These are phyloP conservation scores for Ceratocystis diversiconidia DNA, from an alignment of 2,329 filamentous ascomycete species.

Conservation along the genomic window DNA sequence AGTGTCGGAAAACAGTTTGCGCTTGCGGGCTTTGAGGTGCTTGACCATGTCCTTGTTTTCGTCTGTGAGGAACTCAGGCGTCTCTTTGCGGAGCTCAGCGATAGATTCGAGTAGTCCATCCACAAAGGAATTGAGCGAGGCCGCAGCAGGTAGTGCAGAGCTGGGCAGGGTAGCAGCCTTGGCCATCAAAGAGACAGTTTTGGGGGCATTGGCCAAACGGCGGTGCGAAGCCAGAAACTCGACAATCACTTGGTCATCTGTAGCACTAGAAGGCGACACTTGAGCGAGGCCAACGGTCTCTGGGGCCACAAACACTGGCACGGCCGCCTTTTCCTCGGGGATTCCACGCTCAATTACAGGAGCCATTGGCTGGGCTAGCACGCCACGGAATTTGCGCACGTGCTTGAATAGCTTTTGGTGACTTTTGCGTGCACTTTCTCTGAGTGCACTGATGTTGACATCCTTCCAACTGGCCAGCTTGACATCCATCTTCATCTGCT, in stretches of 20 bases:
- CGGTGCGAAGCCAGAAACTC: slow-evolving; percentile 31
- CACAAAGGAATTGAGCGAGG: slow-evolving; percentile 54
- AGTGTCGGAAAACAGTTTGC: slow-evolving; percentile 78
- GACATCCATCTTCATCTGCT: slow-evolving; percentile 83
- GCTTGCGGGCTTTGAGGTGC: slow-evolving; percentile 80
- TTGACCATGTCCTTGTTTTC: slow-evolving; percentile 76
- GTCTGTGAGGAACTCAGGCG: slow-evolving; percentile 64
- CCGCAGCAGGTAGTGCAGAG: slow-evolving; percentile 40
- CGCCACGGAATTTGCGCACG: slow-evolving; percentile 72
- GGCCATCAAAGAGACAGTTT: slow-evolving; percentile 62
- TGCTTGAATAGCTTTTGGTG: slow-evolving; percentile 86
- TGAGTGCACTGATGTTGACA: slow-evolving; percentile 78
- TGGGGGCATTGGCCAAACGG: slow-evolving; percentile 55
- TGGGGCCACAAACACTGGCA: slow-evolving; percentile 19
- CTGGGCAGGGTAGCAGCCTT: slow-evolving; percentile 42
- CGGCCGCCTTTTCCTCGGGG: slow-evolving; percentile 32
- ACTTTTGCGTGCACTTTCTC: slow-evolving; percentile 77
- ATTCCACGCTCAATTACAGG: slow-evolving; percentile 46
- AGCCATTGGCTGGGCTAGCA: slow-evolving; percentile 64
- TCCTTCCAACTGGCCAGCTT: slow-evolving; percentile 96
- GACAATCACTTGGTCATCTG: slow-evolving; percentile 1
- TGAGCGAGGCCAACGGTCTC: slow-evolving; percentile 6
- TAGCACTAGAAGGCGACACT: neutral
- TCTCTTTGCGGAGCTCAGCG: slow-evolving; percentile 67
- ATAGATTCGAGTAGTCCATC: slow-evolving; percentile 43